Conservation (phyloP, 1,284 basidiomycete genomes). For the Puccinia sorghi region DNA sequence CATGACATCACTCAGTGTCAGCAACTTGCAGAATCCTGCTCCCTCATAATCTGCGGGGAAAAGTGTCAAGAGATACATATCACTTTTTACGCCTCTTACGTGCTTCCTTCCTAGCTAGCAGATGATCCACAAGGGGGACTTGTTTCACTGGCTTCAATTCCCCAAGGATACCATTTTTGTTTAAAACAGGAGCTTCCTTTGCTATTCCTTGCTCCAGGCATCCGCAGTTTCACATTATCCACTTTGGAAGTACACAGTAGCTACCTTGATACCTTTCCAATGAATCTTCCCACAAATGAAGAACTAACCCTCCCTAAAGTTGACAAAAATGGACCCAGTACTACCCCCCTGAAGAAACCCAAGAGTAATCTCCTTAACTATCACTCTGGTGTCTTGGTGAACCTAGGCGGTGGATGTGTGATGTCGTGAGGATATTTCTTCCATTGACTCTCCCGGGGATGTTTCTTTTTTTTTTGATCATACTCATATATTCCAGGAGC, state of each 20-base stretch:
- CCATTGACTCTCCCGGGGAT: not conserved
- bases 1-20: not conserved
- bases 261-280: not conserved
- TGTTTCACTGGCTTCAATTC: not conserved
- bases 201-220: not conserved
- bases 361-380: not conserved
- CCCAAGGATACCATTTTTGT: not conserved
- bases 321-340: not conserved
- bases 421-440: slow-evolving; percentile 8
- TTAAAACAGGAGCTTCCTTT: not conserved
- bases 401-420: slow-evolving; percentile 16
- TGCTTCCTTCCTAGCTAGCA: not conserved
- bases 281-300: not conserved
- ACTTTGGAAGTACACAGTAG: not conserved
- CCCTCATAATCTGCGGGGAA: not conserved
- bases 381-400: not conserved
- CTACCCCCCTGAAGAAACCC: not conserved
- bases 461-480: not conserved
- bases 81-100: not conserved
- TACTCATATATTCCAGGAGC: not conserved
- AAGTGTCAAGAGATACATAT: not conserved
- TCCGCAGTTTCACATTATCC: not conserved
- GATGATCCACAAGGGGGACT: not conserved
- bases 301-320: not conserved
- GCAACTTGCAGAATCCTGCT: not conserved